Base-by-base conservation (phyloP, 2,329 filamentous ascomycete genomes). In the Bipolaris oryzae region DNA sequence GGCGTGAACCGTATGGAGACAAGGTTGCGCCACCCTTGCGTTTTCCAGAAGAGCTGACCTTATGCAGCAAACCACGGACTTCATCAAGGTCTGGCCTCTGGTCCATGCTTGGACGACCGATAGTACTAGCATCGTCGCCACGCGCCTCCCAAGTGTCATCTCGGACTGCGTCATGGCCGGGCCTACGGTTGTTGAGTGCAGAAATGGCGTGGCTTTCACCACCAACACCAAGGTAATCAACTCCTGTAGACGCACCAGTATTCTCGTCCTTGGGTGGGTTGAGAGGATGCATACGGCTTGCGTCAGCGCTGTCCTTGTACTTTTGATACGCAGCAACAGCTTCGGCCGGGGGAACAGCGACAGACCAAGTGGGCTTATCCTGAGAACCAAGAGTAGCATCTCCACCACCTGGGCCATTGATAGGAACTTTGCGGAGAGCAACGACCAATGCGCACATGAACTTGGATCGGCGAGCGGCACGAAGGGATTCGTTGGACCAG, bases 381-480 rank as follows among this genome's bases (percentile, higher is more conserved):
- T 78, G 76, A 60, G 81, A 82, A 31, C 82, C 86, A 5, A 90
- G 84, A 38, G 84, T 85, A 55, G 84, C 80, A 59, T 79, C 80
- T 53, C 88, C 90, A 57, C 89, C 92, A 38, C 89, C 92, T 53
- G 94, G 94, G 18, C 81, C 87, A 67, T 91, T 85, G 71, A 99
- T 94, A 9, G 93, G 94, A 16, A 99, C 84, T 78, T 89, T 92
- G 77, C 92, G 90, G 56, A 97, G 80, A 3, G 94, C 92, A 7
- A 92, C 78, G 4, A 95, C 88, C 56, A 99, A 81, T 0, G 95
- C 95, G 72, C 93, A 96, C 87, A 98, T 96, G 79, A 99, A 98
- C 78, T 96, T 98, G 74, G 90, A 96, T 58, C 94, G 88, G 50
- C 93, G 87, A 6, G 89, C 85, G 16, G 89, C 88, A 38, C 93